phyloP scores from a whole-genome alignment of 2,329 filamentous ascomycete species.

The Lecanoromycetidae sp. region DNA sequence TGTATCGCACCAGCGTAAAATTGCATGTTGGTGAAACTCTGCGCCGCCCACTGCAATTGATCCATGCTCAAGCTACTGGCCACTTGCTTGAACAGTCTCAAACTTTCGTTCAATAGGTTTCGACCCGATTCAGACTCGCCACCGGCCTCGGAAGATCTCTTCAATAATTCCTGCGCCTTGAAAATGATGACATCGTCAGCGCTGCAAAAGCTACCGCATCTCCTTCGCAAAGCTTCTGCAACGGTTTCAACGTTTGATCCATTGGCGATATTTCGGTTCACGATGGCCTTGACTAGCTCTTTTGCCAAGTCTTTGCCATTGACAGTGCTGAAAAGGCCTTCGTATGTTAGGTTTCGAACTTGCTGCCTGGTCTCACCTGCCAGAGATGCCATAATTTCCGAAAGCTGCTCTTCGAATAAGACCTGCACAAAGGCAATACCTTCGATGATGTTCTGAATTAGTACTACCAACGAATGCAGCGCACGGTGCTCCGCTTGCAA shows the following conservation, averaged over 20 bases:
- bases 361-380: slow-evolving; percentile 57
- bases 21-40: slow-evolving; percentile 66
- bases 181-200: slow-evolving; percentile 96
- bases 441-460: slow-evolving; percentile 85
- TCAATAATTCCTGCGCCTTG: slow-evolving; percentile 91
- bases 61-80: slow-evolving; percentile 68
- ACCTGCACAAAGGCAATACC: slow-evolving; percentile 94
- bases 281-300: slow-evolving; percentile 90
- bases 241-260: slow-evolving; percentile 96
- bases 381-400: slow-evolving; percentile 71
- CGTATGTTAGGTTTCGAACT: slow-evolving; percentile 69
- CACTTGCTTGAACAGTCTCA: slow-evolving; percentile 79
- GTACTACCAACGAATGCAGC: slow-evolving; percentile 68
- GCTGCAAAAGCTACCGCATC: slow-evolving; percentile 95
- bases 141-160: slow-evolving; percentile 70
- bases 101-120: slow-evolving; percentile 73
- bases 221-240: slow-evolving; percentile 78
- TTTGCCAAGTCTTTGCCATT: slow-evolving; percentile 83
- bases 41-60: slow-evolving; percentile 65
- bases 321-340: slow-evolving; percentile 68
- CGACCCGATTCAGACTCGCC: slow-evolving; percentile 64
- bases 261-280: slow-evolving; percentile 93
- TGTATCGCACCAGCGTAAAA: slow-evolving; percentile 93
- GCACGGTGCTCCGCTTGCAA: slow-evolving; percentile 91
- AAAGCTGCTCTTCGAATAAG: slow-evolving; percentile 83